Conservation (phyloP, 1,284 basidiomycete species). For the Prillingera fragicola region DNA sequence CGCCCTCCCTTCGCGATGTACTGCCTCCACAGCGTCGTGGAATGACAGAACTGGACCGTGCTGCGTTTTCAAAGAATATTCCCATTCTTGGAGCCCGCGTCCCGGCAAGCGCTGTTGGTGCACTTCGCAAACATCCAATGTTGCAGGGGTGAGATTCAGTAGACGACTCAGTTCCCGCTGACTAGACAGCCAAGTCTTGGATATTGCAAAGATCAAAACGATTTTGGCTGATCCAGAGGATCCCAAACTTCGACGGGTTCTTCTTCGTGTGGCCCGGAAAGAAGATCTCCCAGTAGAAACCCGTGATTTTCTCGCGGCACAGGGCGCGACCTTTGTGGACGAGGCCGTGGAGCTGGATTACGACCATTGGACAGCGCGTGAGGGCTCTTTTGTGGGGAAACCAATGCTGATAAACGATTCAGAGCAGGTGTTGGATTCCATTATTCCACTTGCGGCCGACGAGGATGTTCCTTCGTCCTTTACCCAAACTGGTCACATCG, state of each 20-base stretch:
- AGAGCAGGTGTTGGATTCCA: constrained; percentile 76
- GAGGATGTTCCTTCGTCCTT: constrained; percentile 81
- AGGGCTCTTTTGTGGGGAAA: constrained; percentile 17
- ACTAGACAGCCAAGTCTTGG: constrained; percentile 53
- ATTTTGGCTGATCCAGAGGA: constrained; percentile 56
- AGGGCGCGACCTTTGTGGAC: constrained; percentile 56
- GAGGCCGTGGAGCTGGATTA: constrained; percentile 67
- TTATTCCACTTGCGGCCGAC: constrained; percentile 68
- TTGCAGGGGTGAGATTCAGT: constrained; percentile 57
- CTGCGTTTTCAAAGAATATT: constrained; percentile 60
- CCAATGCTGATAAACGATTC: background rate
- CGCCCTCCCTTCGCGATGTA: constrained; percentile 3
- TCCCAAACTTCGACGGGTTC: constrained; percentile 54
- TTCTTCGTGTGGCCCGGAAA: constrained; percentile 58
- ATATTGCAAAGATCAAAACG: constrained; percentile 61
- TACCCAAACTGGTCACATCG: constrained; percentile 85
- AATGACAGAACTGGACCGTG: constrained; percentile 55
- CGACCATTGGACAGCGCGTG: constrained; percentile 78
- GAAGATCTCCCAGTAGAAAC: constrained; percentile 60
- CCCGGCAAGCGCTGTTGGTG: constrained; percentile 56
- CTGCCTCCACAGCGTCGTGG: constrained; percentile 41
- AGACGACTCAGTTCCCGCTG: constrained; percentile 1
- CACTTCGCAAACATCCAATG: constrained; percentile 55
- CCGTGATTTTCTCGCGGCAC: constrained; percentile 54
- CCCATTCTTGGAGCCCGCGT: constrained; percentile 63